Base-by-base conservation (phyloP, 208 protist species). In the Wallacemonas sp. region DNA sequence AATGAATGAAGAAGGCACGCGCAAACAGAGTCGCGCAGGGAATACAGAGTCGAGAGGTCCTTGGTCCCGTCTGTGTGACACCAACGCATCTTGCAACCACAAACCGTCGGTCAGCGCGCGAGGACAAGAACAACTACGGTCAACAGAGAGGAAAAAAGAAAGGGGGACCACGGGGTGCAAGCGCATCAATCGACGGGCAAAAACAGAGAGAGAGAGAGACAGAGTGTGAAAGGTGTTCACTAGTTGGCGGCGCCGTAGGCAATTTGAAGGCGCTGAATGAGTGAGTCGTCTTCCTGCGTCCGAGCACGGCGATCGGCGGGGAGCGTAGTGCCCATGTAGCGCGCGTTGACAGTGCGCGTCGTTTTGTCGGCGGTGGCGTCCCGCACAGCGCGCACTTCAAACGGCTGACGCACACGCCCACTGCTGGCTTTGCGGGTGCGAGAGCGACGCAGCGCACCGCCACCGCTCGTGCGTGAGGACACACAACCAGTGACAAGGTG, bases 231-330 rank as follows among this genome's bases (percentile, higher is more conserved):
- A 58, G 13, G 30, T 21, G 19, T 21, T 26, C 19, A 36, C 30
- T 0, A 32, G 9, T 22, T 60, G 79, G 65, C 61, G 64, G 60
- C n/a, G 42, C 52, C 17, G 39, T 73, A 74, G 55, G 26, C 53
- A 2, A 52, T 21, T 29, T 74, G 59, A 3, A 79, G 46, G 4
- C 39, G 41, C n/a, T 58, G 54, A 29, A 87, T 76, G 33, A 88
- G 69, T 39, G 71, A 55, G 39, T 74, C 66, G 52, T 88, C 81
- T 21, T 78, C 59, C 12, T 55, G 58, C 24, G 46, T 42, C 15
- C 73, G 70, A 34, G 71, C 71, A 37, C 32, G 53, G 66, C 81
- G 30, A 4, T 34, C 30, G 3, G 50, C 9, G n/a, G 26, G 5
- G 10, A 6, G 29, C 29, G 50, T 57, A 9, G n/a, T 12, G 10